Percentiles rank a stretch among this genome's conserved stretches.
phyloP scores from a whole-genome alignment of 140 eudicot genomes.

The Ambrosia hybrid region DNA sequence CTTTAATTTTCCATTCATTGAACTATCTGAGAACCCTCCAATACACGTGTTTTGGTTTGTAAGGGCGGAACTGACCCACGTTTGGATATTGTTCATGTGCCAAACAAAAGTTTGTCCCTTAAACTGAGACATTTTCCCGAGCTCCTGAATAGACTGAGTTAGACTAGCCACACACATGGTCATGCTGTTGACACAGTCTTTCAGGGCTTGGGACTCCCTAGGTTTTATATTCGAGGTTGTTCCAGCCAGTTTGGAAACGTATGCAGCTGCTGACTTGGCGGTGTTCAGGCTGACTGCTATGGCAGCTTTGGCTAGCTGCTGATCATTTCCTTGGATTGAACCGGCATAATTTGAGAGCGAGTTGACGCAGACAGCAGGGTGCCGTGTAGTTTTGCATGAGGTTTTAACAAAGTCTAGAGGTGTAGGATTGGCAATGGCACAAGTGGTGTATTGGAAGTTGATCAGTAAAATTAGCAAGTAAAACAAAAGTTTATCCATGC shows the following conservation, averaged over 20 bases:
- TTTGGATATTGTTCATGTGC: constrained; percentile 65
- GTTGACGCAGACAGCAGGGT: constrained; percentile 54
- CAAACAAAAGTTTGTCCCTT: constrained; percentile 43
- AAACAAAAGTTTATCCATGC: constrained; percentile 43
- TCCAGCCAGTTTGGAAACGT: constrained; percentile 36
- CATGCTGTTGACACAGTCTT: constrained; percentile 61
- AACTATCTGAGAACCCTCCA: constrained; percentile 51
- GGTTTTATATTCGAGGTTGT: constrained; percentile 35
- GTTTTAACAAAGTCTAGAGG: constrained; percentile 50
- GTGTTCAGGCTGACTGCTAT: constrained; percentile 46
- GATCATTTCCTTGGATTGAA: constrained; percentile 42
- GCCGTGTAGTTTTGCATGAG: constrained; percentile 58
- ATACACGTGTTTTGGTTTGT: constrained; percentile 59
- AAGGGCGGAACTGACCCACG: constrained; percentile 78
- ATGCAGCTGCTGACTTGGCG: constrained; percentile 38
- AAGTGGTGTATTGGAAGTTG: constrained; percentile 25
- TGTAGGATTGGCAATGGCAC: constrained; percentile 25
- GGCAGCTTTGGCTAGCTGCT: constrained; percentile 52
- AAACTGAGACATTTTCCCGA: constrained; percentile 28
- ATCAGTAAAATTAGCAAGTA: constrained; percentile 32
- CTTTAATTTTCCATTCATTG: constrained; percentile 46
- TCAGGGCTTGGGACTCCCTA: constrained; percentile 45
- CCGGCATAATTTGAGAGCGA: constrained; percentile 49
- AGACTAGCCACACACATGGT: constrained; percentile 48
- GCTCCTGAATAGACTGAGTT: constrained; percentile 47